Evolutionary conservation across 164 flowering plant species (phyloP), one percentile per base, ranked within the genome.

Genomic region (Litsea cubeba): DNA sequence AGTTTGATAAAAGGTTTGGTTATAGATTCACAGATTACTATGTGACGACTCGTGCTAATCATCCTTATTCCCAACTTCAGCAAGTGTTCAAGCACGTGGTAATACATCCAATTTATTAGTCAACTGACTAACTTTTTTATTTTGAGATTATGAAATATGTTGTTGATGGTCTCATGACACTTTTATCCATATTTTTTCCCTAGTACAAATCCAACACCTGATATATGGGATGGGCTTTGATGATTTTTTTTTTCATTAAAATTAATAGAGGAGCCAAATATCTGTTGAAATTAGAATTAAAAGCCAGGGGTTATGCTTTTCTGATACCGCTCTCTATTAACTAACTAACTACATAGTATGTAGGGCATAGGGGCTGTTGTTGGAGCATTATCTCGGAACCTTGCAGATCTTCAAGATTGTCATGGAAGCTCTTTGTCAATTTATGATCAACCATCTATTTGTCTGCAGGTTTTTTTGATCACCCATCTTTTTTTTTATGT

Each of bases 71-170:
- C 12, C 91, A 86, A 81, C 84, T 90, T 4, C 85, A 78, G 68
- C 94, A 92, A 84, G 88, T 90, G 63, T 87, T 91, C 81, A 87
- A 83, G 81, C 90, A 87, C 72, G 90, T 87, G 90, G 90, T 87
- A 85, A 74, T 70, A 24, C 49, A 18, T 35, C 68, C 50, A 50
- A 64, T 26, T 62, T 65, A 7, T 63, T 7, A 63, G 12, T 63
- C 14, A 63, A 4, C 14, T 40, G 46, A 5, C 46, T 40, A 17
- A 15, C 6, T 7, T 18, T 46, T 22, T 7, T 6, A 26, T 68
- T 40, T 10, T 60, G 1, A 18, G 54, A 17, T 58, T 4, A 58
- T 58, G 18, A 15, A 58, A 17, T n/a, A 17, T 58, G 62, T 17
- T 15, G n/a, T 15, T 3, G 62, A 17, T 58, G 62, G 18, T 15